phyloP scores from a whole-genome alignment of 2,329 filamentous ascomycete genomes.

The Alternaria burnsii region DNA sequence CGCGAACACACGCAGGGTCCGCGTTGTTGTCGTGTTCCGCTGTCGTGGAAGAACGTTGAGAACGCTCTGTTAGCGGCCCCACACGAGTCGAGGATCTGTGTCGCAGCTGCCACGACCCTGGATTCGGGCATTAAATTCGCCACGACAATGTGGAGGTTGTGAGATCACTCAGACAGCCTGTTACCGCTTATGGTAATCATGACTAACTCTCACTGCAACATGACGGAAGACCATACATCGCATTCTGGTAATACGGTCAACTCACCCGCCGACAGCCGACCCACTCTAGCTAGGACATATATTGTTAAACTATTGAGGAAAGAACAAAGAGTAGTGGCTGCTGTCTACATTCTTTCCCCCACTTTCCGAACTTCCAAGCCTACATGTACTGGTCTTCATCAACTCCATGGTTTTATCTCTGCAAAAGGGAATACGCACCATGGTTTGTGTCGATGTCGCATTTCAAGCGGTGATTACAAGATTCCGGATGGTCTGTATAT shows the following conservation, averaged over 20 bases:
- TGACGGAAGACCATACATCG: constrained; percentile 1
- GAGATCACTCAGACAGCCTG: not conserved
- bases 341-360: too few relatives aligned
- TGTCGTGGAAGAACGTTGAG: constrained; percentile 7
- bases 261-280: too few relatives aligned
- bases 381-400: not conserved
- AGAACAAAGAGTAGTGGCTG: too few relatives aligned
- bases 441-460: too few relatives aligned
- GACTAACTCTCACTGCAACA: not conserved
- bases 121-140: constrained; percentile 9
- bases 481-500: too few relatives aligned
- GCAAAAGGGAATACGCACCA: too few relatives aligned
- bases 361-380: too few relatives aligned
- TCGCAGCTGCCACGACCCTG: constrained; percentile 6
- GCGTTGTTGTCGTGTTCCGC: constrained; percentile 1
- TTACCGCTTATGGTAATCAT: not conserved
- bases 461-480: too few relatives aligned
- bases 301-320: too few relatives aligned
- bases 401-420: too few relatives aligned
- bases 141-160: constrained; percentile 7
- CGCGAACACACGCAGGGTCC: constrained; percentile 1
- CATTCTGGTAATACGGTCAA: not conserved
- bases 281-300: too few relatives aligned
- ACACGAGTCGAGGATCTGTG: constrained; percentile 1
- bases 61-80: constrained; percentile 14